Evolutionary conservation across 1,139 yeast species (phyloP), one percentile per base, ranked within the genome.

Genomic region (Cylindricascospora bacillispora): DNA sequence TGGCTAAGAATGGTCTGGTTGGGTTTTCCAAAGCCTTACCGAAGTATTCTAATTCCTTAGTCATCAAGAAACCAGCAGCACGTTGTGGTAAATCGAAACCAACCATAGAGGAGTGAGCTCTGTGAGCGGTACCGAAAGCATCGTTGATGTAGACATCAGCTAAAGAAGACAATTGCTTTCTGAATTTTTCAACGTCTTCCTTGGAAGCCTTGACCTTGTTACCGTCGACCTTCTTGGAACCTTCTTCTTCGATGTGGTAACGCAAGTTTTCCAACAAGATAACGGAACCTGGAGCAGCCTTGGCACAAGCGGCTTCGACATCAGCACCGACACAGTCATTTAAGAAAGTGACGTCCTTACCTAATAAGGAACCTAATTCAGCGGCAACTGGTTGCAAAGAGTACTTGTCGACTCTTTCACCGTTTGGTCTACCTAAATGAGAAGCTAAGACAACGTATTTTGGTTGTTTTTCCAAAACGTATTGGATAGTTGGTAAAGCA

Each of bases 71-170:
- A 59, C 97, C 97, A 41, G 95, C 78, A 49, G 95, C 97, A 65
- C 83, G 80, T 66, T 82, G 83, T 38, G 89, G 86, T 49, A 83
- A 71, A 50, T 86, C 83, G 47, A 86, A 67, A 52, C 97, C 97
- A 54, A 89, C 97, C 83, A 89, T 85, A 29, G 97, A 86, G 31
- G 95, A 83, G 69, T 86, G 97, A 41, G 97, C 97, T 70, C 97
- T 82, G 77, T 86, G 97, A 34, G 95, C 94, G 43, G 97, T 89
- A 57, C 97, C 97, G 54, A 86, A 86, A 36, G 97, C 97, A 60
- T 86, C 97, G 63, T 86, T 86, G 59, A 86, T 75, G 67, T 86
- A 86, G 44, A 86, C 93, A 53, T 86, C 97, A 45, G 95, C 95
- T 54, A 86, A 70, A 36, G 80, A 63, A 51, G 94, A 80, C 65